These are phyloP conservation scores for Leccinum pallidistipes DNA, from an alignment of 1,284 basidiomycete species.

Conservation along the genomic window DNA sequence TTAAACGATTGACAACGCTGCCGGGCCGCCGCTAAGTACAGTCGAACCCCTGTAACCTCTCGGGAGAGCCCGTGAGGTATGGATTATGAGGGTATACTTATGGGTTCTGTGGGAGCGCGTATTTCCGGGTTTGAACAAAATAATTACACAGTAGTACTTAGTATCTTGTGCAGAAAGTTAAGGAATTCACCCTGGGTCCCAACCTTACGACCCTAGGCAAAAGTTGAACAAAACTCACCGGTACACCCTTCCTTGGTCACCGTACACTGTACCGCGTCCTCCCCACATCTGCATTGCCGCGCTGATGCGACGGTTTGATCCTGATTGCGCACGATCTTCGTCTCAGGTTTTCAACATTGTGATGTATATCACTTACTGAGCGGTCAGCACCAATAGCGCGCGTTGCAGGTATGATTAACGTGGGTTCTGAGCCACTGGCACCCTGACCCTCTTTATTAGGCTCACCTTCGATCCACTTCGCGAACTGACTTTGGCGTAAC, in stretches of 20 bases:
- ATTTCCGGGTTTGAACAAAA: too few species aligned
- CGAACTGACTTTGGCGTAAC: slow-evolving; percentile 52
- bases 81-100: too few species aligned
- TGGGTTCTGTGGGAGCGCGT: too few species aligned
- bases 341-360: slow-evolving; percentile 1
- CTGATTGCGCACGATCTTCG: slow-evolving; percentile 6
- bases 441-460: slow-evolving; percentile 36
- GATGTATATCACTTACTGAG: slow-evolving; percentile 36
- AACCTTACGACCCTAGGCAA: too few species aligned
- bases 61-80: too few species aligned
- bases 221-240: too few species aligned
- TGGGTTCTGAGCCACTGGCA: slow-evolving; percentile 12
- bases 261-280: slow-evolving; percentile 57
- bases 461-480: slow-evolving; percentile 63
- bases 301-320: slow-evolving; percentile 17
- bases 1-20: too few species aligned
- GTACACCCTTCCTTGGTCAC: slow-evolving; percentile 59
- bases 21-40: too few species aligned
- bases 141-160: too few species aligned
- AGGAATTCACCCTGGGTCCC: too few species aligned
- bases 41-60: too few species aligned
- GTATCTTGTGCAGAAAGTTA: too few species aligned
- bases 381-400: slow-evolving; percentile 38
- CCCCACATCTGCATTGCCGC: slow-evolving; percentile 68
- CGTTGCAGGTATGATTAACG: slow-evolving; percentile 49